phyloP scores from a whole-genome alignment of 148 eudicot genomes.

The Polygonum aviculare region DNA sequence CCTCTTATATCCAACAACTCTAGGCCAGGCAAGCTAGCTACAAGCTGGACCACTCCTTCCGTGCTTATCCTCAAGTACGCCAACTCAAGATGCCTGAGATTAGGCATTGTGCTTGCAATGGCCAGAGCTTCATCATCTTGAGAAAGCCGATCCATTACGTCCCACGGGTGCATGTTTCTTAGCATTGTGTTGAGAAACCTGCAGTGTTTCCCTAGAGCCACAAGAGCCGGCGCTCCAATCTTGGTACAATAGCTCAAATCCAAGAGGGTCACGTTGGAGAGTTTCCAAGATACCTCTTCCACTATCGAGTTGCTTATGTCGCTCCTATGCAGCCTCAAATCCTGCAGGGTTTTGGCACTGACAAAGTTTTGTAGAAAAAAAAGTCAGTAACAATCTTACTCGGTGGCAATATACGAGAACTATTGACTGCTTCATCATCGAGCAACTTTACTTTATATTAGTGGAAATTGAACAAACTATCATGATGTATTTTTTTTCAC shows the following conservation, averaged over 20 bases:
- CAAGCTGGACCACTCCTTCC: slow-evolving; percentile 26
- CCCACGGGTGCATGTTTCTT: slow-evolving; percentile 62
- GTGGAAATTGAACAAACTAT: too few species aligned
- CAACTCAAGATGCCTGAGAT: slow-evolving; percentile 66
- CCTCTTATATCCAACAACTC: slow-evolving; percentile 63
- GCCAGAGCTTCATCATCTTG: slow-evolving; percentile 73
- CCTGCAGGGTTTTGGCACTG: slow-evolving; percentile 57
- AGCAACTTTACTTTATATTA: not conserved
- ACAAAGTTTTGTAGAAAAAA: not conserved
- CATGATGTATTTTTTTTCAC: too few species aligned
- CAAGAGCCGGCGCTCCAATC: slow-evolving; percentile 43
- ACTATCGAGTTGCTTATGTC: slow-evolving; percentile 41
- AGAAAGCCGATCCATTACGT: slow-evolving; percentile 30
- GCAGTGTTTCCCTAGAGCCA: slow-evolving; percentile 50
- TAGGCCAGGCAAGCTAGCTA: slow-evolving; percentile 33
- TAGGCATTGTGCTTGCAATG: slow-evolving; percentile 65
- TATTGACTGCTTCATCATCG: not conserved
- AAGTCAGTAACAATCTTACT: not conserved
- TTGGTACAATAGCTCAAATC: slow-evolving; percentile 64
- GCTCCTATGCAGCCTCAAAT: slow-evolving; percentile 46
- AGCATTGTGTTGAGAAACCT: slow-evolving; percentile 35
- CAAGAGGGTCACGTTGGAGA: slow-evolving; percentile 40
- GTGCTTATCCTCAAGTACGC: slow-evolving; percentile 52
- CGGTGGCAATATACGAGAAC: not conserved
- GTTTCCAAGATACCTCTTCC: slow-evolving; percentile 32